Evolutionary conservation across 306 rosid species (phyloP), one percentile per base, ranked within the genome.

Genomic region (Vigna unguiculata): DNA sequence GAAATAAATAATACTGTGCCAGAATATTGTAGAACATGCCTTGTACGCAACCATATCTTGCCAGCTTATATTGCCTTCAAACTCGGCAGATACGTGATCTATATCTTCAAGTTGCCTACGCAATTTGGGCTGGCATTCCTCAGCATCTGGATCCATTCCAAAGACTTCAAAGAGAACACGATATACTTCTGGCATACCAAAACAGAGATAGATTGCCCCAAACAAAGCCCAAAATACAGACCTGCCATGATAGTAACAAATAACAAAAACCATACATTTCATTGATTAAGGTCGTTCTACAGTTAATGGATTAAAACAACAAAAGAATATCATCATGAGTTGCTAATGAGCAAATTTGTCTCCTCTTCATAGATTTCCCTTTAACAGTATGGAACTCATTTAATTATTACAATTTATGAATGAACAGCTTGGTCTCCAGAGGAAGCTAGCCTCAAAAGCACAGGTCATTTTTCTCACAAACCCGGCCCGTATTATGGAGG

Each of bases 191-290:
- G 97, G 95, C 88, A 93, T 84, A 41, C 98, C 97, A 67, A 88
- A 93, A 80, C 98, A 93, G 40, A 93, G 80, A 87, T 91, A 91
- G 81, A 91, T 93, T 58, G 97, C 98, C 45, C 93, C 97, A 83
- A 93, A 91, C 84, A 93, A 78, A 30, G 98, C 97, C 97, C 97
- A 91, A 83, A 93, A 93, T 16, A 93, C 98, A 75, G 91, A 85
- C 88, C 95, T 91, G 89, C 60, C 69, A 71, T 71, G 19, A 71
- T 59, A 68, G 32, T 36, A 62, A 48, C 52, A 76, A 75, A 15
- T 28, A 65, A 43, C 52, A 51, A 62, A 68, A 78, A 9, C 49
- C 72, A 7, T 25, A 47, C 36, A 49, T 72, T 54, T 70, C 20
- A 21, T 55, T 16, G 47, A 66, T 62, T 58, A 38, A 58, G 77